Evolutionary conservation across 1,284 basidiomycete genomes (phyloP).

Genomic region (Ceratobasidium sp.): DNA sequence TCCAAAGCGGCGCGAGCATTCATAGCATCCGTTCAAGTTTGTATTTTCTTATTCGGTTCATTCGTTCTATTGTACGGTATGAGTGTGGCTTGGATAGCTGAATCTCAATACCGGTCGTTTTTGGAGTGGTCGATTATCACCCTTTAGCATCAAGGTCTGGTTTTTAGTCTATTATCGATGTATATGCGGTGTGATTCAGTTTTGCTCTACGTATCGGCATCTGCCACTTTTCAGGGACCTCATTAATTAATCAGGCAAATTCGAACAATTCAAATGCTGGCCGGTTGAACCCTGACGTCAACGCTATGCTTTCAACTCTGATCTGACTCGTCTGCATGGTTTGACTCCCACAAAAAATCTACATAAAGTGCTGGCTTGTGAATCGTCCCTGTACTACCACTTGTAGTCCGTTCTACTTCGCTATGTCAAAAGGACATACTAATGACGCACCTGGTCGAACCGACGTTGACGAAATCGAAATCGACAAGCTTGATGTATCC

Average conservation of each 20-base stretch:
- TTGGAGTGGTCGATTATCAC: too few relatives aligned
- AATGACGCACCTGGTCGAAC: not conserved
- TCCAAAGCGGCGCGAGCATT: too few relatives aligned
- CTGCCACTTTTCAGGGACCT: too few relatives aligned
- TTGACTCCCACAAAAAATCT: not conserved
- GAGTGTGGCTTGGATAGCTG: too few relatives aligned
- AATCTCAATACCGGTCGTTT: too few relatives aligned
- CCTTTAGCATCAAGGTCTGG: too few relatives aligned
- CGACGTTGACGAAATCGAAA: slow-evolving; percentile 30
- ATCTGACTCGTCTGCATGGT: slow-evolving; percentile 12
- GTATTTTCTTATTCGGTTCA: too few relatives aligned
- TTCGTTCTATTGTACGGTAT: too few relatives aligned
- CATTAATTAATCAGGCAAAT: not conserved
- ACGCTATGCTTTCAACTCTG: not conserved
- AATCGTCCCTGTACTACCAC: not conserved
- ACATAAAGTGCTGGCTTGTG: not conserved
- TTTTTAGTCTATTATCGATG: too few relatives aligned
- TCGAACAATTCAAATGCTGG: not conserved
- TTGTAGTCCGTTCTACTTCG: not conserved
- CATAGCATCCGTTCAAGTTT: too few relatives aligned
- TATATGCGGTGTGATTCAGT: too few relatives aligned
- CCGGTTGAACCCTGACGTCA: not conserved
- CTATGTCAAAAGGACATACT: slow-evolving; percentile 3
- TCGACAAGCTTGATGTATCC: slow-evolving; percentile 18
- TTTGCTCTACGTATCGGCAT: too few relatives aligned